These are phyloP conservation scores for Aspergillus kassunensis DNA, from an alignment of 495 filamentous ascomycete species.

Conservation along the genomic window DNA sequence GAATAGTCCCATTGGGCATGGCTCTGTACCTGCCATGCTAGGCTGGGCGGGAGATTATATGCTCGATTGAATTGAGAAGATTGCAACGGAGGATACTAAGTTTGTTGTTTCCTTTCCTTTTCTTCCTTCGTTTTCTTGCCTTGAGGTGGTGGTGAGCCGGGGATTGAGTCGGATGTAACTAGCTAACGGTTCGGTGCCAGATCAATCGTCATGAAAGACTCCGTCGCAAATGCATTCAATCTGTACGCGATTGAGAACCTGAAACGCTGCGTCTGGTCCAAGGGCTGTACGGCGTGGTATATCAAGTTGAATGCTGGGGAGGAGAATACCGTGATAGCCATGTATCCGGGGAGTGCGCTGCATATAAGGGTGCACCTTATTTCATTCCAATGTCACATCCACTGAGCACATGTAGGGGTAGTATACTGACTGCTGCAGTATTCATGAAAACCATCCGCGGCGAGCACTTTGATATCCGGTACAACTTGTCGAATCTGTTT, in stretches of 20 bases:
- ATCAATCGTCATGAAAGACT: constrained; percentile 30
- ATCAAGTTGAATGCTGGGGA: constrained; percentile 30
- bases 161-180: no score
- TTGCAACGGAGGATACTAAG: constrained; percentile 42
- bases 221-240: constrained; percentile 36
- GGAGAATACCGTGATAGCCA: constrained; percentile 32
- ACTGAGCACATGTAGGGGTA: neutral
- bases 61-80: constrained; percentile 39
- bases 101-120: constrained; percentile 3
- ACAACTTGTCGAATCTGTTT: constrained; percentile 43
- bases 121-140: no score
- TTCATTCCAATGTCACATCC: neutral
- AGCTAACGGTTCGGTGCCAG: neutral
- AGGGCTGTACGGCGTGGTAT: constrained; percentile 44
- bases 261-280: constrained; percentile 40
- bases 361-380: constrained; percentile 37
- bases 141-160: no score
- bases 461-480: constrained; percentile 47
- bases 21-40: constrained; percentile 18
- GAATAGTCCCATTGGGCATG: constrained; percentile 33
- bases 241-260: constrained; percentile 33
- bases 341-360: constrained; percentile 39
- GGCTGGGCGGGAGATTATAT: constrained; percentile 39
- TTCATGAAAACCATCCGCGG: constrained; percentile 12
- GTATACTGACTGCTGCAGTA: neutral